Evolutionary conservation across 768 basidiomycete species (phyloP), one percentile per base, ranked within the genome.

Genomic region (Ephemerocybe angulata): DNA sequence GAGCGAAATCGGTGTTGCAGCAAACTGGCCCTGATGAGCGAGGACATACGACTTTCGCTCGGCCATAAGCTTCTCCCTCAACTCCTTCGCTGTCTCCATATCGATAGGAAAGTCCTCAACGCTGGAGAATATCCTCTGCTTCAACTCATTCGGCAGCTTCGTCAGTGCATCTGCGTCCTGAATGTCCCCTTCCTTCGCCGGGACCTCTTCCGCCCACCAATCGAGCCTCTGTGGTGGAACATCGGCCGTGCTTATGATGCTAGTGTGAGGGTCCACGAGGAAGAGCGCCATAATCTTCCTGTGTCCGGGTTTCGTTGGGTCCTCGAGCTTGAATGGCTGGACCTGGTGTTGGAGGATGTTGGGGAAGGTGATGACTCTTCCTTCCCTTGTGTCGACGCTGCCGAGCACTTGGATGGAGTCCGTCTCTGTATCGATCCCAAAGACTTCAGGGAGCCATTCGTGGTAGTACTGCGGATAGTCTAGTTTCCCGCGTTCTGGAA

Each of bases 251-350:
- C 67, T 67, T 13, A 65, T 50, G 11, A 70, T 60, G 28, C 53
- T 54, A 37, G 55, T 40, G 48, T 65, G 58, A 1, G 69, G 68
- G 52, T 76, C 72, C 46, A 74, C 66, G 31, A 76, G 68, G 60
- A 73, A 73, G 12, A 77, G 60, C 1, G 68, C 70, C 12, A 77
- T 59, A 24, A 77, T 71, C 59, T 73, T 78, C 43, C 75, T 64
- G 53, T 72, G 64, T 2, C 74, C 77, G 4, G 70, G 71, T 50
- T 69, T 70, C 15, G 66, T 66, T 0, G 56, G 58, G 59, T 76
- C 72, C 3, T 44, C 54, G 19, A 76, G 68, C 29, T 57, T 53
- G 60, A 74, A 77, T 5, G 73, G 65, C 31, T 62, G 58, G 4
- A 75, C 70, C 27, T 62, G 62, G 58, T 76, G 73, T 55, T 75